Percentiles rank a stretch among this genome's conserved stretches.
Conservation (phyloP, 2,329 filamentous ascomycete species). For the Claviceps lovelessii region DNA sequence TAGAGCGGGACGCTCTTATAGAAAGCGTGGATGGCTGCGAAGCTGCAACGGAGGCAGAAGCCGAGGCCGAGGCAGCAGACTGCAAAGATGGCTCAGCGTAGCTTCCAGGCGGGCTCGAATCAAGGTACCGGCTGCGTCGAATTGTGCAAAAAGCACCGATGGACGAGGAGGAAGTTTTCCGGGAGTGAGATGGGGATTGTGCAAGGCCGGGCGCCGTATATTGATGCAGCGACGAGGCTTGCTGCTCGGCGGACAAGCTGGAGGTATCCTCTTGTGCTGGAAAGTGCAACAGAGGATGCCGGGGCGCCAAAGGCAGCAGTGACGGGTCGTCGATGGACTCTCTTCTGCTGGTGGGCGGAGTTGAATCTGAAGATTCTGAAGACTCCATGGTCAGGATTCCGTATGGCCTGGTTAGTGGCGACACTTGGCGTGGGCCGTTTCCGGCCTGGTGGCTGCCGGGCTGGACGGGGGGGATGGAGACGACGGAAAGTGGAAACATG, state of each 20-base stretch:
- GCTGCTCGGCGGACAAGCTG: background rate
- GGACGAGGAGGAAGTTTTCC: conserved; percentile 32
- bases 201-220: background rate
- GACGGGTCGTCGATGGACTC: conserved; percentile 2
- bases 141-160: conserved; percentile 18
- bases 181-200: background rate
- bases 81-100: conserved; percentile 46
- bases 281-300: background rate
- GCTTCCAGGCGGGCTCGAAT: conserved; percentile 43
- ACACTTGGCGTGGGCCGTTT: background rate
- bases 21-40: conserved; percentile 35
- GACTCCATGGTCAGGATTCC: background rate
- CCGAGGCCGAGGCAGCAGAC: conserved; percentile 39
- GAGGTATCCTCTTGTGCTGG: background rate
- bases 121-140: conserved; percentile 44
- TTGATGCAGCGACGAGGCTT: background rate
- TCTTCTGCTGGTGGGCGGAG: background rate
- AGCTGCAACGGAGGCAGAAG: conserved; percentile 1
- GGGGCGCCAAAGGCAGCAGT: background rate
- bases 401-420: background rate
- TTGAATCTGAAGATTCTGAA: background rate
- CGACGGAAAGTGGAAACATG: background rate
- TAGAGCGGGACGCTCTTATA: conserved; percentile 27
- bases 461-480: no score
- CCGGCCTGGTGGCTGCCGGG: background rate